Evolutionary conservation across 1,284 basidiomycete species (phyloP).

Genomic region (Trametes hirsuta): DNA sequence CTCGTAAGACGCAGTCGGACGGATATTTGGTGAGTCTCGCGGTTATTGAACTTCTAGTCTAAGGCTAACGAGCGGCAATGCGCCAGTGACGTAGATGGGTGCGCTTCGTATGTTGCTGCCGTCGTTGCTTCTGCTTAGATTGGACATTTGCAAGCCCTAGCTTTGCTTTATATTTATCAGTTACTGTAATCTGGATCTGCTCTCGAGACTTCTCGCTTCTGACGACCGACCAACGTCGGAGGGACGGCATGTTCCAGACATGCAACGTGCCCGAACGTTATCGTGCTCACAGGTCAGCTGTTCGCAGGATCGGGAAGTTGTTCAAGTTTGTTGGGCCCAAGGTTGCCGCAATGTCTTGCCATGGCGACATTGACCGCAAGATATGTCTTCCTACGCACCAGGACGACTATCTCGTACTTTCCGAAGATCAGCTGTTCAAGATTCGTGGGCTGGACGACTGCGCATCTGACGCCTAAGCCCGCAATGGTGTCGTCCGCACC

Average conservation of each 20-base stretch:
- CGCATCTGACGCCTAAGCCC: not conserved
- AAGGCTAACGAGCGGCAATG: not conserved
- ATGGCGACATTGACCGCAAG: constrained; percentile 22
- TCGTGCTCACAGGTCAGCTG: constrained; percentile 15
- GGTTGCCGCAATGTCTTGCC: constrained; percentile 2
- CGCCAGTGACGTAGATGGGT: not conserved
- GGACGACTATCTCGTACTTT: not conserved
- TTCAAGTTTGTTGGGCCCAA: not conserved
- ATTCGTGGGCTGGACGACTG: not conserved
- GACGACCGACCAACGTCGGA: not conserved
- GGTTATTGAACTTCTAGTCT: not conserved
- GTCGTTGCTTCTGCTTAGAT: constrained; percentile 2
- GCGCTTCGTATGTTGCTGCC: not conserved
- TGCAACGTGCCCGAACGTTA: constrained; percentile 5
- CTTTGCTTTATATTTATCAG: constrained; percentile 22
- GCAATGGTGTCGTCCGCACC: not conserved
- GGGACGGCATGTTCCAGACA: not conserved
- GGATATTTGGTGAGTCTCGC: constrained; percentile 10
- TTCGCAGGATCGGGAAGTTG: not conserved
- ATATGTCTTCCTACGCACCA: not conserved
- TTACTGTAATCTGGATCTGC: constrained; percentile 21
- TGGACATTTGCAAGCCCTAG: constrained; percentile 4
- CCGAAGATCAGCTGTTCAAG: not conserved
- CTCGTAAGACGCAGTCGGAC: not conserved
- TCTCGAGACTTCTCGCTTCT: not conserved